Percentiles rank a stretch among this genome's conserved stretches.
phyloP scores from a whole-genome alignment of 441 rosid species.

The Arabidopsis lyrata region DNA sequence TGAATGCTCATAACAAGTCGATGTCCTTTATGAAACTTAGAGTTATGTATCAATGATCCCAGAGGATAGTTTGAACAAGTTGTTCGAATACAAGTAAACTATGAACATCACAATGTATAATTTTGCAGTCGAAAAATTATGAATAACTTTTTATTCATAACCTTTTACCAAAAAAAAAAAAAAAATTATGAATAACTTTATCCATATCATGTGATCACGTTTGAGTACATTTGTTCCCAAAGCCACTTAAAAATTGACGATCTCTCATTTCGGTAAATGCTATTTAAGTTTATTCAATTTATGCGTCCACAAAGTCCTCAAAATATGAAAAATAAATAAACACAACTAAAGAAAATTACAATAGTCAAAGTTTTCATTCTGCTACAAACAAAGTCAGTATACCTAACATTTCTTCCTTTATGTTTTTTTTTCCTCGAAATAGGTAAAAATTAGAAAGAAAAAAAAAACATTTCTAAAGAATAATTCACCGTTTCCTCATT shows the following conservation, averaged over 20 bases:
- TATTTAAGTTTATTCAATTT: slow-evolving; percentile 6
- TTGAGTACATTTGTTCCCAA: neutral
- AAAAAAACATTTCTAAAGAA: neutral
- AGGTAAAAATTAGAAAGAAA: neutral
- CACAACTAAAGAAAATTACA: slow-evolving; percentile 7
- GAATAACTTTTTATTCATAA: neutral
- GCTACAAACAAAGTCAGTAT: slow-evolving; percentile 38
- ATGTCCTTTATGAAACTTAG: neutral
- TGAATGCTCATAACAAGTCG: neutral
- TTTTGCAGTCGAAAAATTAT: neutral
- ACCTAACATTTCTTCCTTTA: slow-evolving; percentile 38
- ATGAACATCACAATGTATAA: neutral
- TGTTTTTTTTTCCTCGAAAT: neutral
- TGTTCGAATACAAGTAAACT: neutral
- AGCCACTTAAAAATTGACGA: neutral
- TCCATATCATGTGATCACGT: neutral
- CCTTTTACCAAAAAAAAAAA: too few relatives aligned
- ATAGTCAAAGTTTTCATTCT: slow-evolving; percentile 46
- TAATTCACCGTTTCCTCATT: slow-evolving; percentile 22
- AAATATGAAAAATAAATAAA: slow-evolving; percentile 1
- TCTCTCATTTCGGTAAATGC: neutral
- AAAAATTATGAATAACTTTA: neutral
- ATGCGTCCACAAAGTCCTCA: slow-evolving; percentile 5
- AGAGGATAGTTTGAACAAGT: neutral
- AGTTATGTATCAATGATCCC: neutral